Evolutionary conservation across 768 basidiomycete genomes (phyloP).

Genomic region (Termitomyces sp.): DNA sequence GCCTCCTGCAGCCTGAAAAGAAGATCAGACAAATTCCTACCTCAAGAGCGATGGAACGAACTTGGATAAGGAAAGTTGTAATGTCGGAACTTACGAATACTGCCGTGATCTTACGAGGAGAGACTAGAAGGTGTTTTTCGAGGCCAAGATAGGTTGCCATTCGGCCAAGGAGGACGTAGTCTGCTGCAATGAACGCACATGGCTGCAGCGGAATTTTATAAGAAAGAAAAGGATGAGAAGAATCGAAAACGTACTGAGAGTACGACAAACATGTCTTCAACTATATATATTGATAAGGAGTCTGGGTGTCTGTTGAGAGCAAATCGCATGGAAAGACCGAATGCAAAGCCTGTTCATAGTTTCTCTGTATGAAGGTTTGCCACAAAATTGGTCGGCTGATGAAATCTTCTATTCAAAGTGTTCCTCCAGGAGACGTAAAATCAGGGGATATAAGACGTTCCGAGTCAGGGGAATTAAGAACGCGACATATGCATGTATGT

Average conservation of each 20-base stretch:
- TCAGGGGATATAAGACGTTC: not conserved
- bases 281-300: slow-evolving; percentile 43
- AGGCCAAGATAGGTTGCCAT: slow-evolving; percentile 46
- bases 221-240: not conserved
- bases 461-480: too few species aligned
- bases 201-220: slow-evolving; percentile 32
- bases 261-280: slow-evolving; percentile 53
- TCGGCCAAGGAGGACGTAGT: slow-evolving; percentile 62
- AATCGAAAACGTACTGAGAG: slow-evolving; percentile 36
- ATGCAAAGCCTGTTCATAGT: slow-evolving; percentile 38
- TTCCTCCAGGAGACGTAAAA: not conserved
- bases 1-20: slow-evolving; percentile 40
- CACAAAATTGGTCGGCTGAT: not conserved
- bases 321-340: slow-evolving; percentile 52
- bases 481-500: not conserved
- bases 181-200: slow-evolving; percentile 68
- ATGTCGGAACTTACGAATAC: slow-evolving; percentile 61
- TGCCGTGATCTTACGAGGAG: slow-evolving; percentile 41
- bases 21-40: not conserved
- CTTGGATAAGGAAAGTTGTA: slow-evolving; percentile 63
- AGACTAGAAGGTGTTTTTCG: slow-evolving; percentile 43
- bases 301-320: slow-evolving; percentile 48
- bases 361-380: not conserved
- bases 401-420: too few species aligned
- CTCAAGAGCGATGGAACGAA: slow-evolving; percentile 8